Evolutionary conservation across 1,284 basidiomycete genomes (phyloP).

Genomic region (Ceratobasidium sp.): DNA sequence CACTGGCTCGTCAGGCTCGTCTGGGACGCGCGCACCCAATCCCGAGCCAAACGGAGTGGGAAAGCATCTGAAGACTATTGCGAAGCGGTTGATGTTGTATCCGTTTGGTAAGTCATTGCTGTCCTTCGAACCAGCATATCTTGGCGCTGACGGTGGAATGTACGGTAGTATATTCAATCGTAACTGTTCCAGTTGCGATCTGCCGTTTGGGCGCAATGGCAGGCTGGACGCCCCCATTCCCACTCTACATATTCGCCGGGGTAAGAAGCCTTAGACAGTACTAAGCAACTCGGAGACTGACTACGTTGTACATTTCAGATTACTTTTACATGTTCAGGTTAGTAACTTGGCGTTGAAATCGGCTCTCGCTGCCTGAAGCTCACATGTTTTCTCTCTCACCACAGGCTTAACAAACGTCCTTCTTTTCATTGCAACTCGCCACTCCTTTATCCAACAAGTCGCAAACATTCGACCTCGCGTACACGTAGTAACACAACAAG

Average conservation of each 20-base stretch:
- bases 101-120: slow-evolving; percentile 2
- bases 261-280: background rate
- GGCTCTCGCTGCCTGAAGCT: background rate
- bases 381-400: background rate
- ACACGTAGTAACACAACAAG: slow-evolving; percentile 26
- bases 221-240: slow-evolving; percentile 20
- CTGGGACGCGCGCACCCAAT: background rate
- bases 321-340: slow-evolving; percentile 35
- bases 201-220: slow-evolving; percentile 29
- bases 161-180: slow-evolving; percentile 18
- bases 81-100: slow-evolving; percentile 28
- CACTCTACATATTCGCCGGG: slow-evolving; percentile 28
- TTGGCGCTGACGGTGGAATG: background rate
- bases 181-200: slow-evolving; percentile 27
- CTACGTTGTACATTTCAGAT: background rate
- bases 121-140: background rate
- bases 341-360: background rate
- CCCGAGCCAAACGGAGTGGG: slow-evolving; percentile 8
- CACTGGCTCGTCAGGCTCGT: slow-evolving; percentile 15
- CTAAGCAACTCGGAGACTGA: background rate
- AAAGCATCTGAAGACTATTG: slow-evolving; percentile 27
- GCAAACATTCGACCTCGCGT: slow-evolving; percentile 17
- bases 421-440: slow-evolving; percentile 34
- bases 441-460: slow-evolving; percentile 32
- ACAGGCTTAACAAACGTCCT: slow-evolving; percentile 37